Base-by-base conservation (phyloP, 192 early-diverging fungal genomes). In the Coemansia sp. region DNA sequence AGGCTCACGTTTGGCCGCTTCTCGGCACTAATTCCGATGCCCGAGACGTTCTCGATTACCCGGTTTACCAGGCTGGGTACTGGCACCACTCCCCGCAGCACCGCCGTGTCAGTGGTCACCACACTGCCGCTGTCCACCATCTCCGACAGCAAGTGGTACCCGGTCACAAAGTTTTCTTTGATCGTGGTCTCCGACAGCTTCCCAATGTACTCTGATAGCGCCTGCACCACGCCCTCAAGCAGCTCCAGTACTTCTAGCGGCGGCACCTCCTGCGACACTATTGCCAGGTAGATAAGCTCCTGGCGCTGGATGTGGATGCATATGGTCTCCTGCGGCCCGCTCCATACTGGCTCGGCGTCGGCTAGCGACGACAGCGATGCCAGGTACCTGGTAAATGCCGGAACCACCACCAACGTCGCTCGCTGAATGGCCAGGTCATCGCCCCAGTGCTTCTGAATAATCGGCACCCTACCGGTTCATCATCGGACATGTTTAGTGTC, bases 71-170 rank as follows among this genome's bases (percentile, higher is more conserved):
- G 81, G 14, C 84, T 89, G 14, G 95, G 91, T 22, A 91, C 87
- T 10, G 90, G 88, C 9, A 98, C 86, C 50, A 94, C 78, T 5
- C 91, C 88, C 40, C 88, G 85, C 28, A 98, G 72, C 10, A 93
- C 86, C 44, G 84, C 82, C 1, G 85, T 83, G 59, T 95, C 92
- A 1, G 93, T 98, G 25, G 91, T 92, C 45, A 93, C 77, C 14
- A 90, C 90, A 40, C 79, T 83, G 20, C 92, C 93, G 72, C 93
- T 84, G 66, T 98, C 95, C 38, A 98, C 81, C 85, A 93, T 89
- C 67, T 98, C 95, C 43, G 94, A 90, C 53, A 97, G 78, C 28
- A 97, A 73, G 82, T 90, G 64, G 29, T 62, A 61, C 10, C 95
- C 87, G 10, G 87, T 89, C 22, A 87, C 84, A 85, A 94, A 95